These are phyloP conservation scores for Leptographium lundbergii DNA, from an alignment of 2,329 filamentous ascomycete species.

Conservation along the genomic window DNA sequence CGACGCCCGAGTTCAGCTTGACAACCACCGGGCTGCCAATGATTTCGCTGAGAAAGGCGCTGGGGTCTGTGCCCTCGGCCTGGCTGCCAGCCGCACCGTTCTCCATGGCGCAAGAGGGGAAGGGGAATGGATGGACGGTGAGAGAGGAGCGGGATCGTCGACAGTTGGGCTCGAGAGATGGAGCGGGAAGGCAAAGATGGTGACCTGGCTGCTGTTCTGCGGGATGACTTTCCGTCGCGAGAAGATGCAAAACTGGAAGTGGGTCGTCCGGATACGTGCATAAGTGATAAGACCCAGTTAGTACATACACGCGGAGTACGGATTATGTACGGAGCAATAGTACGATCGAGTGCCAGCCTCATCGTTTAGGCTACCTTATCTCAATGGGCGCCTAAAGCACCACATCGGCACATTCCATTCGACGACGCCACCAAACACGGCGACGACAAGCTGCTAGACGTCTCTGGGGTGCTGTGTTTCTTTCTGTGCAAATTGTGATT, in stretches of 20 bases:
- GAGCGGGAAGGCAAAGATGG: not conserved
- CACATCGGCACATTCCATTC: not conserved
- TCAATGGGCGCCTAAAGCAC: not conserved
- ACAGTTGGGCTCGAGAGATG: not conserved
- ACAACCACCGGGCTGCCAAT: slow-evolving; percentile 90
- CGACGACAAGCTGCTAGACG: not conserved
- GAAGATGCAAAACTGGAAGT: not conserved
- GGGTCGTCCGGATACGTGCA: not conserved
- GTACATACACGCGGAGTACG: not conserved
- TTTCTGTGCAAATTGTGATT: too few species aligned
- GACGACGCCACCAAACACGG: not conserved
- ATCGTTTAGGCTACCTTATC: not conserved
- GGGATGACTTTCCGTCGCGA: not conserved
- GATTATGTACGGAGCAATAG: too few species aligned
- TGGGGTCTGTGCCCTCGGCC: slow-evolving; percentile 77
- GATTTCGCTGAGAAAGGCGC: slow-evolving; percentile 85
- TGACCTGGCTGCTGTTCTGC: not conserved
- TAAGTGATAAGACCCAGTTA: not conserved
- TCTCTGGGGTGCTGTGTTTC: too few species aligned
- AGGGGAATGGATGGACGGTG: not conserved
- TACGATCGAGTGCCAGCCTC: not conserved
- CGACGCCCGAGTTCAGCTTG: slow-evolving; percentile 95
- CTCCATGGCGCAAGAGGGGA: slow-evolving; percentile 44
- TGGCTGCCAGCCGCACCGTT: slow-evolving; percentile 48
- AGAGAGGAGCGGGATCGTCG: not conserved